These are phyloP conservation scores for Aschersonia sp. DNA, from an alignment of 2,329 filamentous ascomycete genomes.

Conservation along the genomic window DNA sequence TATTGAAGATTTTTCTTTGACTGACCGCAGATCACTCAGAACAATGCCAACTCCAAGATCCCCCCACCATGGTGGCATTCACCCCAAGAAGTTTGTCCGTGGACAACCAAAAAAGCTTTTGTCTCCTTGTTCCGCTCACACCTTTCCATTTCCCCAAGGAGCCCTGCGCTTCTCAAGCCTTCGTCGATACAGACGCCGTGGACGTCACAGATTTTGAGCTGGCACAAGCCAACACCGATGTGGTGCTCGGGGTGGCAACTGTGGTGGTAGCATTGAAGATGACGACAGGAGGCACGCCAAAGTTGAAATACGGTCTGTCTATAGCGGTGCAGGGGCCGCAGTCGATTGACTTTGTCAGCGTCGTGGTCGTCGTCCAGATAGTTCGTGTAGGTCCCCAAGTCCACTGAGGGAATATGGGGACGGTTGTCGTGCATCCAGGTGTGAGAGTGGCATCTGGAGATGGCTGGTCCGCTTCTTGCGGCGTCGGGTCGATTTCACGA, in stretches of 20 bases:
- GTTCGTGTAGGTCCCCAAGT: conserved; percentile 10
- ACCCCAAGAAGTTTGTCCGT: no score
- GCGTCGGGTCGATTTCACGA: no score
- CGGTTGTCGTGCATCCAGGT: conserved; percentile 5
- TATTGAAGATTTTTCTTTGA: no score
- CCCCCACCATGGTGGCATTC: no score
- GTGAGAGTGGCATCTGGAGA: neutral
- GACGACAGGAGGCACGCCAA: conserved; percentile 9
- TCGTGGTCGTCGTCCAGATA: conserved; percentile 12
- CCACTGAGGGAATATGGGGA: conserved; percentile 3
- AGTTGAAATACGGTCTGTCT: neutral
- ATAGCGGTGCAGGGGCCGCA: conserved; percentile 12
- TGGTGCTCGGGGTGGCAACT: conserved; percentile 3
- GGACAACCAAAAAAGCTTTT: no score
- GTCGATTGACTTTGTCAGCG: conserved; percentile 9
- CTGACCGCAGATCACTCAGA: no score
- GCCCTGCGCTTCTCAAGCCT: neutral
- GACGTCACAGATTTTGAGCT: neutral
- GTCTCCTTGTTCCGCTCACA: no score
- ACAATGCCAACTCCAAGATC: no score
- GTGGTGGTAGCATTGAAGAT: conserved; percentile 10
- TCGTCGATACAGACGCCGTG: neutral
- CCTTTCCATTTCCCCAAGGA: no score
- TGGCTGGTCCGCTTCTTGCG: no score
- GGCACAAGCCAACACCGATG: conserved; percentile 3